Evolutionary conservation across 2,329 filamentous ascomycete species (phyloP).

Genomic region (Penicillium concentricum): DNA sequence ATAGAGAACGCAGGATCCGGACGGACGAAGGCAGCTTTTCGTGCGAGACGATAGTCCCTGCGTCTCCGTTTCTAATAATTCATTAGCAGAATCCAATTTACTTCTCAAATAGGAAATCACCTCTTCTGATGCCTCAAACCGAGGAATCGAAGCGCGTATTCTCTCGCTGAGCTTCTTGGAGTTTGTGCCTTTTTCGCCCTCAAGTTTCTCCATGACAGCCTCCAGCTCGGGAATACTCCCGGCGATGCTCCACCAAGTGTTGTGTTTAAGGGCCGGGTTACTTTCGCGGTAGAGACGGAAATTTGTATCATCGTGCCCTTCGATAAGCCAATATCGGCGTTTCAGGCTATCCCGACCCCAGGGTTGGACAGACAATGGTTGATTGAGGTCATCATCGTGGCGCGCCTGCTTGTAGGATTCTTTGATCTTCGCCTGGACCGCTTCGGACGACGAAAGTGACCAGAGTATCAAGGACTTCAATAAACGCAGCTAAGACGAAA

Average conservation of each 20-base stretch:
- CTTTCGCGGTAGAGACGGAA: conserved; percentile 95
- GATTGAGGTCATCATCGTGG: conserved; percentile 74
- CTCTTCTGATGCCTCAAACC: conserved; percentile 91
- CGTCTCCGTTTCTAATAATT: conserved; percentile 75
- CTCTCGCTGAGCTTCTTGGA: conserved; percentile 74
- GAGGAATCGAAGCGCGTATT: conserved; percentile 75
- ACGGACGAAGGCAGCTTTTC: conserved; percentile 81
- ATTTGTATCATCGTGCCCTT: conserved; percentile 88
- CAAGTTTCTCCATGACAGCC: conserved; percentile 71
- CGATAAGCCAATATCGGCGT: conserved; percentile 88
- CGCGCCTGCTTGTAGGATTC: conserved; percentile 85
- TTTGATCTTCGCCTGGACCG: conserved; percentile 76
- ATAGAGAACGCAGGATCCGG: conserved; percentile 87
- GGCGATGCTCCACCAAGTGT: conserved; percentile 91
- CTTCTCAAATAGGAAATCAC: conserved; percentile 48
- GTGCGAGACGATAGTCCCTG: conserved; percentile 82
- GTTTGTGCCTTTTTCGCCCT: conserved; percentile 75
- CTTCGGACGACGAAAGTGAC: conserved; percentile 85
- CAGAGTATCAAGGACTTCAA: conserved; percentile 82
- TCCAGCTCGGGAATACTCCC: conserved; percentile 85
- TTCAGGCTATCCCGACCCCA: conserved; percentile 91
- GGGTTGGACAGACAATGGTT: conserved; percentile 82
- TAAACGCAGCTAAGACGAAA: conserved; percentile 65
- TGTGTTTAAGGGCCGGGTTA: conserved; percentile 72
- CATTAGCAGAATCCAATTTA: conserved; percentile 14